phyloP scores from a whole-genome alignment of 441 rosid genomes.

The Jatropha multifida region DNA sequence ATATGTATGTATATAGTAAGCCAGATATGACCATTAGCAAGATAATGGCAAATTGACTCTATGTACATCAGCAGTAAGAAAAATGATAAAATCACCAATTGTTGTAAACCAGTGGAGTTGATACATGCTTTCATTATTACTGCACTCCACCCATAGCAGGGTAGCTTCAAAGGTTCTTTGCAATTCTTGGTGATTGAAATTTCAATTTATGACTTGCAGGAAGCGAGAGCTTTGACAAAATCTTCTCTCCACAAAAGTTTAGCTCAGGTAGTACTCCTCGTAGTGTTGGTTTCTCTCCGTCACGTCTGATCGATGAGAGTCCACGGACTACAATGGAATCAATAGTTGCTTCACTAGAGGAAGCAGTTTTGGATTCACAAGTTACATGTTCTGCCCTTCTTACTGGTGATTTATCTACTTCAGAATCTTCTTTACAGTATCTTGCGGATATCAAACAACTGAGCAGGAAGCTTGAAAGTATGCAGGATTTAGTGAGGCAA shows the following conservation, averaged over 20 bases:
- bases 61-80: too few species aligned
- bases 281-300: slow-evolving; percentile 35
- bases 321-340: slow-evolving; percentile 33
- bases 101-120: background rate
- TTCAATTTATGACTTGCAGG: slow-evolving; percentile 48
- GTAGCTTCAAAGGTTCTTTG: background rate
- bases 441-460: slow-evolving; percentile 50
- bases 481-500: slow-evolving; percentile 61
- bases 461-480: slow-evolving; percentile 56
- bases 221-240: slow-evolving; percentile 75
- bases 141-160: background rate
- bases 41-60: background rate
- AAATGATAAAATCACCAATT: background rate
- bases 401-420: slow-evolving; percentile 31
- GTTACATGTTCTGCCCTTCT: slow-evolving; percentile 58
- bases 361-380: slow-evolving; percentile 58
- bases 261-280: slow-evolving; percentile 30
- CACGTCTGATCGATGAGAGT: slow-evolving; percentile 21
- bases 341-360: slow-evolving; percentile 72
- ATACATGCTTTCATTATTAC: background rate
- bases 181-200: background rate
- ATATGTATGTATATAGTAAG: background rate
- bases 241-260: slow-evolving; percentile 51
- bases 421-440: slow-evolving; percentile 41
- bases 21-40: background rate